Evolutionary conservation across 2,329 filamentous ascomycete genomes (phyloP).

Genomic region (Claviceps pusilla): DNA sequence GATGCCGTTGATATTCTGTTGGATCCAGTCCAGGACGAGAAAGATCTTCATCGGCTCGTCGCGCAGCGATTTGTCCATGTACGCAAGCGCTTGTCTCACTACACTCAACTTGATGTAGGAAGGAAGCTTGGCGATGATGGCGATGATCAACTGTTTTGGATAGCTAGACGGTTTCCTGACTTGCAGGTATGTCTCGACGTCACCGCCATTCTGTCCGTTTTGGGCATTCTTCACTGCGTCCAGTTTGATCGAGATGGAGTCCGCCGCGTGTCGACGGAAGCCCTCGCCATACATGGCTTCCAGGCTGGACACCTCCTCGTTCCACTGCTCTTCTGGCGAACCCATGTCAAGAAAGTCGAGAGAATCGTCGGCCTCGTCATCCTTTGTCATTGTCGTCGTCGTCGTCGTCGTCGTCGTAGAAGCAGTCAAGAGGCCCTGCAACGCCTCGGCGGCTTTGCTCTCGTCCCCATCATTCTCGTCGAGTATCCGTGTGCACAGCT

Average conservation of each 20-base stretch:
- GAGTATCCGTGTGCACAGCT: slow-evolving; percentile 67
- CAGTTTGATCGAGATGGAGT: slow-evolving; percentile 57
- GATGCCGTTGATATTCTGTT: slow-evolving; percentile 67
- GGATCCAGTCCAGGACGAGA: slow-evolving; percentile 80
- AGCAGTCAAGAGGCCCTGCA: slow-evolving; percentile 43
- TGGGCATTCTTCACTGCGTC: slow-evolving; percentile 37
- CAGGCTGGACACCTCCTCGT: slow-evolving; percentile 70
- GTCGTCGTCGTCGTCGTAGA: slow-evolving; percentile 3
- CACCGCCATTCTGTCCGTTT: slow-evolving; percentile 30
- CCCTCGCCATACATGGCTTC: slow-evolving; percentile 74
- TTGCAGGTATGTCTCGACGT: slow-evolving; percentile 43
- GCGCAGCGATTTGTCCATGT: slow-evolving; percentile 54
- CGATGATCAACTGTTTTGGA: slow-evolving; percentile 54
- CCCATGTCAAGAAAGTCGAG: slow-evolving; percentile 32
- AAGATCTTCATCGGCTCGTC: slow-evolving; percentile 85
- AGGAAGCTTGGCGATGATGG: slow-evolving; percentile 56
- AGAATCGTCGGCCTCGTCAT: slow-evolving; percentile 11
- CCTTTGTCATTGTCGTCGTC: neutral
- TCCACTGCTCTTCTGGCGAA: slow-evolving; percentile 54
- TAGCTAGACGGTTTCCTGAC: slow-evolving; percentile 62
- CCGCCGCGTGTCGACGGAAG: slow-evolving; percentile 44
- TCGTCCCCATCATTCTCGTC: slow-evolving; percentile 60
- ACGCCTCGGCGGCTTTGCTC: slow-evolving; percentile 56
- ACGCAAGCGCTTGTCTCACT: slow-evolving; percentile 57
- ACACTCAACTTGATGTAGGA: slow-evolving; percentile 89